phyloP scores from a whole-genome alignment of 371 early-diverging fungal genomes.

The Mortierella sp. region DNA sequence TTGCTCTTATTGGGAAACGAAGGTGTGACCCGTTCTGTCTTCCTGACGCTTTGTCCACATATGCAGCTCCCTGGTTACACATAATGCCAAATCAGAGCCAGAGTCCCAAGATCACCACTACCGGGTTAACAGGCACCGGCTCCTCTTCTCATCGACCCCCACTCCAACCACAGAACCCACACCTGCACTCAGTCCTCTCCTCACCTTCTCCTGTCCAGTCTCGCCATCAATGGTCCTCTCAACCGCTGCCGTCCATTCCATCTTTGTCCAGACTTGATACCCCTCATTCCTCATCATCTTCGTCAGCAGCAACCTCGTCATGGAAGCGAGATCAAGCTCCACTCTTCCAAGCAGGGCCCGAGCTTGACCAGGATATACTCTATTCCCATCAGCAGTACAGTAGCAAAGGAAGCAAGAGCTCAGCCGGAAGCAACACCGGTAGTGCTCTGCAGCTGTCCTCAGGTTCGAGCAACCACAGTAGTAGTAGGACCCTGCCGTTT shows the following conservation, averaged over 20 bases:
- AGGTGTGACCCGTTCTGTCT: too few relatives aligned
- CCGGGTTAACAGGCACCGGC: neutral
- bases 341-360: neutral
- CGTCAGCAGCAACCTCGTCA: slow-evolving; percentile 7
- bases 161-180: neutral
- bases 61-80: slow-evolving; percentile 19
- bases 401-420: neutral
- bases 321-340: neutral
- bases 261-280: slow-evolving; percentile 16
- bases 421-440: neutral
- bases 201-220: neutral
- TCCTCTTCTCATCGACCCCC: neutral
- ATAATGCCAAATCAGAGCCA: slow-evolving; percentile 30
- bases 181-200: neutral
- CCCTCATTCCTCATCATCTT: slow-evolving; percentile 11
- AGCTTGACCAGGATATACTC: slow-evolving; percentile 7
- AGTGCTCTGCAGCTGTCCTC: too few relatives aligned
- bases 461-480: too few relatives aligned
- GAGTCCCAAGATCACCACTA: slow-evolving; percentile 1
- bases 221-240: slow-evolving; percentile 10
- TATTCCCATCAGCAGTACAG: slow-evolving; percentile 8
- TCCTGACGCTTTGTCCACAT: slow-evolving; percentile 5
- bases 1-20: too few relatives aligned
- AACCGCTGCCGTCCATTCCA: slow-evolving; percentile 1
- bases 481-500: slow-evolving; percentile 10